phyloP scores from a whole-genome alignment of 1,284 basidiomycete species.

The Quambalaria eucalypti region DNA sequence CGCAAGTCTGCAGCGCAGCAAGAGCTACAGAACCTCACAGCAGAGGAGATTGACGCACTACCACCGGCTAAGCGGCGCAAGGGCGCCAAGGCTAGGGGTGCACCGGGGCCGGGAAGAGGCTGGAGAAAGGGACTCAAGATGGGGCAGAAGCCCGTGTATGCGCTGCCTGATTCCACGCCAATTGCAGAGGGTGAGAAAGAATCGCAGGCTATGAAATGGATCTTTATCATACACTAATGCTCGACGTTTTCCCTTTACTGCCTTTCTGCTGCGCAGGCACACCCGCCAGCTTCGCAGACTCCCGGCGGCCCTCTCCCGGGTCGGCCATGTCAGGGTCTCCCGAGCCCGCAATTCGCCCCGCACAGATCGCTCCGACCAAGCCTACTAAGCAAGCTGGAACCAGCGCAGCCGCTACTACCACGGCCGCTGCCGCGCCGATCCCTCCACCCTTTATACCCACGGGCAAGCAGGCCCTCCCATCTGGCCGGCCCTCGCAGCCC shows the following conservation, averaged over 20 bases:
- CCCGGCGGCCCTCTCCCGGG: neutral
- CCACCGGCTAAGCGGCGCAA: slow-evolving; percentile 42
- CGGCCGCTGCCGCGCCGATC: neutral
- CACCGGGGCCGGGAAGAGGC: slow-evolving; percentile 39
- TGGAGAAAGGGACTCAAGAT: slow-evolving; percentile 45
- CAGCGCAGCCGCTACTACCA: neutral
- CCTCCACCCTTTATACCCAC: neutral
- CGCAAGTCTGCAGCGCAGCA: neutral
- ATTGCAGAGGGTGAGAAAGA: neutral
- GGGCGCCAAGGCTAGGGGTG: slow-evolving; percentile 38
- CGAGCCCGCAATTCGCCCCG: neutral
- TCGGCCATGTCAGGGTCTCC: neutral
- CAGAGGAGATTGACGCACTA: slow-evolving; percentile 40
- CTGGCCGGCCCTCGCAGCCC: neutral
- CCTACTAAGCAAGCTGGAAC: neutral
- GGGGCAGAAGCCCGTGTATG: slow-evolving; percentile 42
- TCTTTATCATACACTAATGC: neutral
- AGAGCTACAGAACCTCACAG: slow-evolving; percentile 12
- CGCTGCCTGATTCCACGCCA: neutral
- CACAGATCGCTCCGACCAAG: neutral
- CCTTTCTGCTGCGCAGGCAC: neutral
- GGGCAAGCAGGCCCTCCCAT: neutral
- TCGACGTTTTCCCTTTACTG: neutral
- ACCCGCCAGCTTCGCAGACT: neutral
- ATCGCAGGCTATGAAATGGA: neutral